phyloP scores from a whole-genome alignment of 192 early-diverging fungal species.

The Umbelopsis sp. region DNA sequence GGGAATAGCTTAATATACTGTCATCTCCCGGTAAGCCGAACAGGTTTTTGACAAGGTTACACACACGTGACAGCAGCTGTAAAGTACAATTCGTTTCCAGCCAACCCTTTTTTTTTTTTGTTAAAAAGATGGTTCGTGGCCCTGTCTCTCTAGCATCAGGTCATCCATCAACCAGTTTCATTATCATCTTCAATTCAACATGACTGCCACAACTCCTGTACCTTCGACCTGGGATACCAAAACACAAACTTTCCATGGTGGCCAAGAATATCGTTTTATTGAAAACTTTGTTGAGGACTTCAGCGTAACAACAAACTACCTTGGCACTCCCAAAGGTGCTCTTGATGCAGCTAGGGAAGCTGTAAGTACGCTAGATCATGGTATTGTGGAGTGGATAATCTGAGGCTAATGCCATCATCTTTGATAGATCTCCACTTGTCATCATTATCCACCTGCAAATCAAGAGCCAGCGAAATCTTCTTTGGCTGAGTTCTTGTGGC shows the following conservation, averaged over 20 bases:
- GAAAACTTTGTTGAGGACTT: constrained; percentile 93
- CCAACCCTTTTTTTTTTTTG: neutral
- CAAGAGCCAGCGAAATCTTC: constrained; percentile 89
- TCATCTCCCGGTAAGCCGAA: neutral
- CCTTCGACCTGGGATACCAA: constrained; percentile 78
- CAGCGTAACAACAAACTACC: constrained; percentile 87
- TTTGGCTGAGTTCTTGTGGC: constrained; percentile 81
- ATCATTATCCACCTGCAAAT: constrained; percentile 91
- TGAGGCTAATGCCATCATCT: neutral
- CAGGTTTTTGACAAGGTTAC: neutral
- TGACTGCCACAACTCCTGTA: constrained; percentile 23
- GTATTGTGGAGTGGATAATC: neutral
- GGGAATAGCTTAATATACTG: neutral
- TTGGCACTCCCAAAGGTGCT: constrained; percentile 79
- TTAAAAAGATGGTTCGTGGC: neutral
- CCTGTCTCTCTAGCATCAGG: neutral
- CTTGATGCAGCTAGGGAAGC: constrained; percentile 72
- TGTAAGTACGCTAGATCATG: constrained; percentile 44
- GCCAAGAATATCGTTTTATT: constrained; percentile 81
- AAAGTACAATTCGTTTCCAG: neutral
- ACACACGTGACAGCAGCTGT: constrained; percentile 14
- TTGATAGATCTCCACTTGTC: constrained; percentile 58
- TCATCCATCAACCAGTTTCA: neutral
- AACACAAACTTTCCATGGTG: constrained; percentile 87
- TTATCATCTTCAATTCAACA: neutral